Conservation (phyloP, 2,329 filamentous ascomycete species). For the Stachybotrys elegans region DNA sequence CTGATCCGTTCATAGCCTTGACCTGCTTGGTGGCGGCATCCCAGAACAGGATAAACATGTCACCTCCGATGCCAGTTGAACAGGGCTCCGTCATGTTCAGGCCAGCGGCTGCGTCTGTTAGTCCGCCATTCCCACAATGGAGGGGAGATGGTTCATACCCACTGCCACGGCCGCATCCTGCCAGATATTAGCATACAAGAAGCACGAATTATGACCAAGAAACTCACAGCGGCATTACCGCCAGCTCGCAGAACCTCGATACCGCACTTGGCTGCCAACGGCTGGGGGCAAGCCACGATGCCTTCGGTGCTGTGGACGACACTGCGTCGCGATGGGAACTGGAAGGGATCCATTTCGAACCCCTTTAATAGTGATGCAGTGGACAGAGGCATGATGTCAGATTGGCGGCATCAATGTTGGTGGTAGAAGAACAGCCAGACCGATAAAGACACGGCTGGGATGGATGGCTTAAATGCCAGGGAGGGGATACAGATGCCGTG, state of each 20-base stretch:
- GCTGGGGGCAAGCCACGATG: slow-evolving; percentile 86
- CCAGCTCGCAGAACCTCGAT: slow-evolving; percentile 79
- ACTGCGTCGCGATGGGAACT: slow-evolving; percentile 76
- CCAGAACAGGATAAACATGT: slow-evolving; percentile 96
- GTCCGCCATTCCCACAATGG: neutral
- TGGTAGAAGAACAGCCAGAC: neutral
- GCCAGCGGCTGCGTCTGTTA: slow-evolving; percentile 62
- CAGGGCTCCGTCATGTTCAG: slow-evolving; percentile 91
- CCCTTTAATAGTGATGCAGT: slow-evolving; percentile 42
- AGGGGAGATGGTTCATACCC: slow-evolving; percentile 41
- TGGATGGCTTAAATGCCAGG: too few species aligned
- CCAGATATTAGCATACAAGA: slow-evolving; percentile 4
- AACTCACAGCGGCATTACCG: slow-evolving; percentile 84
- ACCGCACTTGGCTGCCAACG: slow-evolving; percentile 82
- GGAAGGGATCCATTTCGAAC: slow-evolving; percentile 44
- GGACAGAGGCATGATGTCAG: slow-evolving; percentile 40
- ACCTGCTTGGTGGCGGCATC: slow-evolving; percentile 77
- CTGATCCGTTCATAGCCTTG: slow-evolving; percentile 85
- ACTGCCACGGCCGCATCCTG: slow-evolving; percentile 96
- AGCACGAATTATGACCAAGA: neutral
- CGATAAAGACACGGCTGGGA: too few species aligned
- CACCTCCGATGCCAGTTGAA: slow-evolving; percentile 91
- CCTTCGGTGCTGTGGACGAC: slow-evolving; percentile 91
- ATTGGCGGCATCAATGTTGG: neutral
- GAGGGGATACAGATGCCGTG: neutral